These are phyloP conservation scores for Paracorniculantispora psalliotae DNA, from an alignment of 2,329 filamentous ascomycete genomes.

Conservation along the genomic window DNA sequence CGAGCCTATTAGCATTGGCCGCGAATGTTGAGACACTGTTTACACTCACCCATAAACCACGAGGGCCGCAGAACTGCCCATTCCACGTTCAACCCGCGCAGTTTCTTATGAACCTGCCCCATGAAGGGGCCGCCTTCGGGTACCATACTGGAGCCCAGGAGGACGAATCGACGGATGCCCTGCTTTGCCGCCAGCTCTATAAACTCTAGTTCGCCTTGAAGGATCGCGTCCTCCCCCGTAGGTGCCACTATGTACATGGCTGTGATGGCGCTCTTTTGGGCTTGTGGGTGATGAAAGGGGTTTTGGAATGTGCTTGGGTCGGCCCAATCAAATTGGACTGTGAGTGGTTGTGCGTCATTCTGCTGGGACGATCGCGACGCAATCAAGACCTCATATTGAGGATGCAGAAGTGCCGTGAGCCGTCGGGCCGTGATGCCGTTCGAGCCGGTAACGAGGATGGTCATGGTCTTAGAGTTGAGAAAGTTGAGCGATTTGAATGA, in stretches of 20 bases:
- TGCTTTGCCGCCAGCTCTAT: not conserved
- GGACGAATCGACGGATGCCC: not conserved
- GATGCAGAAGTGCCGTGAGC: constrained; percentile 5
- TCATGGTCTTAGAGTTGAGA: not conserved
- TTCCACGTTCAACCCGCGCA: not conserved
- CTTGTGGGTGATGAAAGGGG: not conserved
- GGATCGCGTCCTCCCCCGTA: not conserved
- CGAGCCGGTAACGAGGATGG: not conserved
- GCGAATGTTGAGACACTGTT: not conserved
- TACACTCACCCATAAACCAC: constrained; percentile 2
- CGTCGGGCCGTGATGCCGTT: not conserved
- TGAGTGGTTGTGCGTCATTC: no score
- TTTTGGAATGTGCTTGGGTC: no score
- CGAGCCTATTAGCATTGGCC: no score
- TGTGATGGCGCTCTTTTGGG: not conserved
- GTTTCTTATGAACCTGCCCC: not conserved
- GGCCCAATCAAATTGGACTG: no score
- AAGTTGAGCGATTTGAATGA: no score
- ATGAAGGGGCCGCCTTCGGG: not conserved
- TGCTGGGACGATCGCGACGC: not conserved
- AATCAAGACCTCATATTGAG: not conserved
- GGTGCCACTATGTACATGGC: constrained; percentile 4
- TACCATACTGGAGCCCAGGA: not conserved
- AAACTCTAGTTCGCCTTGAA: not conserved
- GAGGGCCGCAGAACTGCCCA: not conserved